A percentile compares a stretch with the other conserved stretches of the same genome.
These are phyloP conservation scores for Cyclotella cryptica DNA, from an alignment of 108 stramenopile species.

Conservation along the genomic window DNA sequence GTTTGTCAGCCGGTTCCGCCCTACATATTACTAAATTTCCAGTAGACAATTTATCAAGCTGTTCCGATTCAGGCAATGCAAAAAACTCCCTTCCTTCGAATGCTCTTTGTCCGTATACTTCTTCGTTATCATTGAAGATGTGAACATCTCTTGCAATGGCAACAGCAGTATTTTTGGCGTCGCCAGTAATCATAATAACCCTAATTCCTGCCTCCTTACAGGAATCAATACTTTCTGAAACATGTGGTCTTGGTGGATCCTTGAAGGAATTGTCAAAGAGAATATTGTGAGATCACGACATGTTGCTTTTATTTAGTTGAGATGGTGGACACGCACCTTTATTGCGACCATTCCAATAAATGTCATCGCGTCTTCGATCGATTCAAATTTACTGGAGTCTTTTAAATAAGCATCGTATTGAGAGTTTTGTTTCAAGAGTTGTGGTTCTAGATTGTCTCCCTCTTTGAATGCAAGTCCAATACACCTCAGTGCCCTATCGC, in stretches of 20 bases:
- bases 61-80: conserved; percentile 59
- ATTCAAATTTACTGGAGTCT: conserved; percentile 74
- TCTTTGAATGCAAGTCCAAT: conserved; percentile 92
- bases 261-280: conserved; percentile 7
- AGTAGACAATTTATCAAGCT: conserved; percentile 62
- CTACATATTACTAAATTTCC: conserved; percentile 97
- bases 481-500: conserved; percentile 89
- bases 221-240: conserved; percentile 77
- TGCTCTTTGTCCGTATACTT: not conserved
- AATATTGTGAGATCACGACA: too few species aligned
- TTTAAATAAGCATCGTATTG: conserved; percentile 56
- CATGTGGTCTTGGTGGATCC: conserved; percentile 97
- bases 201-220: conserved; percentile 95
- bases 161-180: conserved; percentile 95
- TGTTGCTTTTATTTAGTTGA: not conserved
- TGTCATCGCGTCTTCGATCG: conserved; percentile 92
- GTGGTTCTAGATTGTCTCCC: conserved; percentile 48
- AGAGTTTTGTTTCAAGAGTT: conserved; percentile 48
- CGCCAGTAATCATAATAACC: conserved; percentile 99
- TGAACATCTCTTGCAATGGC: conserved; percentile 87
- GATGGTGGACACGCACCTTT: conserved; percentile 16
- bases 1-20: conserved; percentile 98
- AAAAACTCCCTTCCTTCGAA: conserved; percentile 90
- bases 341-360: conserved; percentile 95
- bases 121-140: conserved; percentile 57